Conservation (phyloP, 2,329 filamentous ascomycete genomes). For the Phyllosticta ampelicida region DNA sequence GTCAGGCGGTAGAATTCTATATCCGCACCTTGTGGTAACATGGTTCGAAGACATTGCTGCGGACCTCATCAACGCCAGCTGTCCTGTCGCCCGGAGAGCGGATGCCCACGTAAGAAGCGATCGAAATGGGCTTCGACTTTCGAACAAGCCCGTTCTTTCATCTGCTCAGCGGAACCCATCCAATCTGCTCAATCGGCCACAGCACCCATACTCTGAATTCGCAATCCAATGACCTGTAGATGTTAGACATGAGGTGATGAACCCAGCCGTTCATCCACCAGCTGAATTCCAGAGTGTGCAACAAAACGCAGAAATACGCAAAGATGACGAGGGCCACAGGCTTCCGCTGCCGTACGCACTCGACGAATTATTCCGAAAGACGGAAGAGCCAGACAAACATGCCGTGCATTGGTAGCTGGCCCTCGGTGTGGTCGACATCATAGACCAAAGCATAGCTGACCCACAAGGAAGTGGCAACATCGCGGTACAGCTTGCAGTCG, state of each 20-base stretch:
- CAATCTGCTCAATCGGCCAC: constrained; percentile 7
- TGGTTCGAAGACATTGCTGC: too few relatives aligned
- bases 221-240: constrained; percentile 1
- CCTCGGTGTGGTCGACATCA: not conserved
- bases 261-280: constrained; percentile 8
- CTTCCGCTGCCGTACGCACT: not conserved
- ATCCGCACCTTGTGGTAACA: too few relatives aligned
- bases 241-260: not conserved
- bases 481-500: not conserved
- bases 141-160: not conserved
- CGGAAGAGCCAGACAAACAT: constrained; percentile 3
- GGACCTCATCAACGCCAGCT: too few relatives aligned
- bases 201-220: constrained; percentile 1
- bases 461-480: not conserved
- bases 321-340: constrained; percentile 4
- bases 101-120: too few relatives aligned
- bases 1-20: too few relatives aligned
- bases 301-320: constrained; percentile 2
- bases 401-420: not conserved
- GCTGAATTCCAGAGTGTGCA: not conserved
- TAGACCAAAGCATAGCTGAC: not conserved
- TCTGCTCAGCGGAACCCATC: not conserved
- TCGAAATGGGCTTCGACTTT: too few relatives aligned
- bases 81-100: too few relatives aligned
- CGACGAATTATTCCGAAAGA: constrained; percentile 5